Conservation (phyloP, 352 stramenopile genomes). For the Phytophthora aleatoria region DNA sequence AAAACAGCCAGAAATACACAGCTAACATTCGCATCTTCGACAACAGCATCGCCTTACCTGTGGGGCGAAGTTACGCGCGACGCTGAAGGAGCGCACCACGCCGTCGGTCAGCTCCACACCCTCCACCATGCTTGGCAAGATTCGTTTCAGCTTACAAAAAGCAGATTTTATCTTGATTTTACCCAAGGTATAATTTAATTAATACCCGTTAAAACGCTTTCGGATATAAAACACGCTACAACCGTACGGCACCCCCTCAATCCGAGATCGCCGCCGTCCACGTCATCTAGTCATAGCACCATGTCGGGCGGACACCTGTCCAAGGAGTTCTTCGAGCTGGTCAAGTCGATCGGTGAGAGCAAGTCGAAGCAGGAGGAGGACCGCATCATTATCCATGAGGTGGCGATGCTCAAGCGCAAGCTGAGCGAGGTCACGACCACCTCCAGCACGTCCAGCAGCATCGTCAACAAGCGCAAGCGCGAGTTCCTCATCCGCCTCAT, state of each 20-base stretch:
- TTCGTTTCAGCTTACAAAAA: no score
- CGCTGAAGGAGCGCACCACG: constrained; percentile 68
- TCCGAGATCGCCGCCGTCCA: constrained; percentile 25
- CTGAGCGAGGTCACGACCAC: constrained; percentile 87
- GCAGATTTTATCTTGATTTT: neutral
- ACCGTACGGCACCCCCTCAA: constrained; percentile 19
- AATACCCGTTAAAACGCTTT: neutral
- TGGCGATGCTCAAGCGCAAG: constrained; percentile 96
- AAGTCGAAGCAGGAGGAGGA: constrained; percentile 99
- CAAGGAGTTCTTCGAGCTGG: constrained; percentile 99
- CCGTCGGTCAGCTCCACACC: constrained; percentile 60
- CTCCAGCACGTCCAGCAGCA: constrained; percentile 70
- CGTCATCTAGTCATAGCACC: constrained; percentile 11
- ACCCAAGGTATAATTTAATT: constrained; percentile 13
- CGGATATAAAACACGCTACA: constrained; percentile 1
- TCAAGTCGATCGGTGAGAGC: constrained; percentile 99
- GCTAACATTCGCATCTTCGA: neutral
- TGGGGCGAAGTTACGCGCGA: constrained; percentile 65
- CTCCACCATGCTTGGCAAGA: constrained; percentile 7
- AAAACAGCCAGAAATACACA: neutral
- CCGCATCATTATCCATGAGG: constrained; percentile 97
- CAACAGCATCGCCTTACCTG: constrained; percentile 37
- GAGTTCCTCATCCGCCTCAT: constrained; percentile 99
- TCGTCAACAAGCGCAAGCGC: constrained; percentile 96
- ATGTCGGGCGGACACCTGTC: constrained; percentile 91